Conservation (phyloP, 768 basidiomycete species). For the Mycena albidolilacea region DNA sequence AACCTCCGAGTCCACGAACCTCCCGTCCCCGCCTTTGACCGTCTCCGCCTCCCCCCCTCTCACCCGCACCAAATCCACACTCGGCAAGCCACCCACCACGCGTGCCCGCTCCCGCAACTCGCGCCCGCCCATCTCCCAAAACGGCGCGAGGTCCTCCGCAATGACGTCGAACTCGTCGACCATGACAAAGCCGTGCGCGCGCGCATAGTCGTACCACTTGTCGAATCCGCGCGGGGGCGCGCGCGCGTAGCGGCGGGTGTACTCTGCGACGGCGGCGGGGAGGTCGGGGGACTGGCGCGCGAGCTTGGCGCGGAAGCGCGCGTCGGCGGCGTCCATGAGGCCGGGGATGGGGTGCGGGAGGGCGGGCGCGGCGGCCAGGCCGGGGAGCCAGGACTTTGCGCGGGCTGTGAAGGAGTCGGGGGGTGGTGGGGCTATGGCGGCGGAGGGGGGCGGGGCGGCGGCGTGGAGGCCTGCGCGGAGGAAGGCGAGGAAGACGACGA, state of each 20-base stretch:
- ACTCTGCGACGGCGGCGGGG: constrained; percentile 84
- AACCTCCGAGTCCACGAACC: constrained; percentile 71
- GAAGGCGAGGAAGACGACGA: constrained; percentile 32
- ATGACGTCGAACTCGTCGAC: constrained; percentile 92
- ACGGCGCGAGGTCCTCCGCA: constrained; percentile 86
- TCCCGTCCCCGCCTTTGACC: constrained; percentile 65
- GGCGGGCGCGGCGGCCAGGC: constrained; percentile 40
- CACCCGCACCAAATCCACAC: constrained; percentile 90
- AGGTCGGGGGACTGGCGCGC: constrained; percentile 86
- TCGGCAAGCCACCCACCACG: constrained; percentile 84
- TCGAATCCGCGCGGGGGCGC: constrained; percentile 94
- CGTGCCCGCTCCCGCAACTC: constrained; percentile 77
- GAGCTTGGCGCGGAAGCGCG: constrained; percentile 76
- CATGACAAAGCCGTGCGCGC: constrained; percentile 80
- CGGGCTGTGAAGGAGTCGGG: constrained; percentile 7
- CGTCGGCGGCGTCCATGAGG: constrained; percentile 88
- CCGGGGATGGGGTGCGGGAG: constrained; percentile 82
- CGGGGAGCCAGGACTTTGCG: constrained; percentile 18
- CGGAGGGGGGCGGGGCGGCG: neutral
- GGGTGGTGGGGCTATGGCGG: neutral
- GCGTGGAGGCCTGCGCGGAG: constrained; percentile 34
- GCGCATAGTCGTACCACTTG: constrained; percentile 88
- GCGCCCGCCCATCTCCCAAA: constrained; percentile 80
- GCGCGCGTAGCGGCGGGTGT: constrained; percentile 81
- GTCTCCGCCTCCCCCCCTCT: constrained; percentile 72